Evolutionary conservation across 2,329 filamentous ascomycete genomes (phyloP).

Genomic region (Colletotrichum melonis): DNA sequence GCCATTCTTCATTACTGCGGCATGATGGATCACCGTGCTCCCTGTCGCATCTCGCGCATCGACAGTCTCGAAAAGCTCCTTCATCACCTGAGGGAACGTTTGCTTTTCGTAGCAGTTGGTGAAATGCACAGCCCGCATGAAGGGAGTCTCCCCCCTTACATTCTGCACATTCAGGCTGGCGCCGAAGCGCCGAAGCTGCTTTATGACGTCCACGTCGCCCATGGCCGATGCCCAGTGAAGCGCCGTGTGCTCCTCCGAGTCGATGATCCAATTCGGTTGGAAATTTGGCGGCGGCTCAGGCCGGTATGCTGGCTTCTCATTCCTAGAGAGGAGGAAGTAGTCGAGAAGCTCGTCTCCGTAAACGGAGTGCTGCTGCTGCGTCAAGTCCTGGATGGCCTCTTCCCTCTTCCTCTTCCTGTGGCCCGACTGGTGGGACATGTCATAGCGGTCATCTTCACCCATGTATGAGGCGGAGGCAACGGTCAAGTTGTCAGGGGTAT

Average conservation of each 20-base stretch:
- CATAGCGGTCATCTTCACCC: slow-evolving; percentile 83
- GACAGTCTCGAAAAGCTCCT: slow-evolving; percentile 85
- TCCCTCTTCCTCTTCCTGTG: slow-evolving; percentile 83
- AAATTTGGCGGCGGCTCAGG: slow-evolving; percentile 88
- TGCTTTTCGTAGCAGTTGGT: slow-evolving; percentile 97
- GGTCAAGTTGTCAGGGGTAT: slow-evolving; percentile 85
- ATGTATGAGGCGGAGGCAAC: slow-evolving; percentile 87
- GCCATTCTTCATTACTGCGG: slow-evolving; percentile 86
- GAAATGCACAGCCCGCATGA: slow-evolving; percentile 95
- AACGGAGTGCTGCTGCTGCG: slow-evolving; percentile 86
- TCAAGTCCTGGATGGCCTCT: slow-evolving; percentile 69
- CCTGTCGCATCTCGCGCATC: slow-evolving; percentile 82
- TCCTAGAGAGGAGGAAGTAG: slow-evolving; percentile 91
- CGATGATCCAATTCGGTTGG: slow-evolving; percentile 91
- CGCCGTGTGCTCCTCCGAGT: slow-evolving; percentile 91
- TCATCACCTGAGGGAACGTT: slow-evolving; percentile 86
- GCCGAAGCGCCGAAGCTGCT: slow-evolving; percentile 84
- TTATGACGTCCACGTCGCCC: slow-evolving; percentile 93
- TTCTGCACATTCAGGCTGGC: slow-evolving; percentile 80
- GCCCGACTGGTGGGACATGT: slow-evolving; percentile 73
- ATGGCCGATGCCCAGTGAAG: slow-evolving; percentile 98
- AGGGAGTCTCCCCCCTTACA: slow-evolving; percentile 83
- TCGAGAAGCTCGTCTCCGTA: slow-evolving; percentile 95
- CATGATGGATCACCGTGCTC: slow-evolving; percentile 93
- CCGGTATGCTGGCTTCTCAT: slow-evolving; percentile 76